Conservation (phyloP, 352 stramenopile species). For the Halophytophthora batemanensis region DNA sequence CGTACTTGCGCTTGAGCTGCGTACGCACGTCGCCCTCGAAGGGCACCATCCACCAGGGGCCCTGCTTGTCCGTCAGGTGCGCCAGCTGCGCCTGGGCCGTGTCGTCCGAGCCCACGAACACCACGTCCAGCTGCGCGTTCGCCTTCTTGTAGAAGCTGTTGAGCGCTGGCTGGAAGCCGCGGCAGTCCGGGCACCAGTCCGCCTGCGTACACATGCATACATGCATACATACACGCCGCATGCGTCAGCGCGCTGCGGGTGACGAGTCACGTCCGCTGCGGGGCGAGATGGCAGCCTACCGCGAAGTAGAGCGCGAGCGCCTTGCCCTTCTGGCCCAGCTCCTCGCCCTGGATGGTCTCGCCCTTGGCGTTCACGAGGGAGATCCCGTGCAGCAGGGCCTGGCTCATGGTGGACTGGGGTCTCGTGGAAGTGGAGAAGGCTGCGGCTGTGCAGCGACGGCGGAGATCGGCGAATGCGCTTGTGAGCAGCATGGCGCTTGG, state of each 20-base stretch:
- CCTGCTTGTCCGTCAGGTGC: slow-evolving; percentile 74
- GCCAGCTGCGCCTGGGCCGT: slow-evolving; percentile 50
- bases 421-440: background rate
- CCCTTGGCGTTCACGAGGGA: slow-evolving; percentile 56
- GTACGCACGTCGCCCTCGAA: slow-evolving; percentile 60
- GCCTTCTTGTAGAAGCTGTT: slow-evolving; percentile 69
- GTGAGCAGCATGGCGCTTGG: too few relatives aligned
- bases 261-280: too few relatives aligned
- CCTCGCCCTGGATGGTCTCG: slow-evolving; percentile 41
- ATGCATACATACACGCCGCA: too few relatives aligned
- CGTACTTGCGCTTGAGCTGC: slow-evolving; percentile 80
- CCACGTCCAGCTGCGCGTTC: slow-evolving; percentile 57
- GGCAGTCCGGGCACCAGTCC: slow-evolving; percentile 84
- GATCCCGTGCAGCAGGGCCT: slow-evolving; percentile 42
- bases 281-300: slow-evolving; percentile 12
- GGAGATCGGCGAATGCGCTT: slow-evolving; percentile 8
- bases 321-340: slow-evolving; percentile 40
- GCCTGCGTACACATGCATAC: slow-evolving; percentile 27
- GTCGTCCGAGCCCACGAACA: slow-evolving; percentile 77
- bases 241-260: too few relatives aligned
- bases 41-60: slow-evolving; percentile 71
- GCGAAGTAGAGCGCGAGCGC: slow-evolving; percentile 77
- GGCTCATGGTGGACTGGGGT: slow-evolving; percentile 28
- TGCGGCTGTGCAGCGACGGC: background rate
- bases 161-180: slow-evolving; percentile 68